Evolutionary conservation across 345 rosid species (phyloP), one percentile per base, ranked within the genome.

Genomic region (Acer yangbiense): DNA sequence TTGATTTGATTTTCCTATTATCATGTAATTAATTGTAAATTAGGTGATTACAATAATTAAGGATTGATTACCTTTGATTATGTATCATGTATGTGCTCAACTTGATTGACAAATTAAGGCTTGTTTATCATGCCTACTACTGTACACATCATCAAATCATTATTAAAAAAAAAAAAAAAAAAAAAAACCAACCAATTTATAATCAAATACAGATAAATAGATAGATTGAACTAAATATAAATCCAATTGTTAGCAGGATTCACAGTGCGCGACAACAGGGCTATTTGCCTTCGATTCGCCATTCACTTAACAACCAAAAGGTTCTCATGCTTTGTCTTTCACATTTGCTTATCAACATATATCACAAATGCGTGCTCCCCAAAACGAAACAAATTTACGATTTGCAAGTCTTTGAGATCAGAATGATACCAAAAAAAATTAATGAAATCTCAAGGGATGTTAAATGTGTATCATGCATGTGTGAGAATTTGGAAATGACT

Each of bases 161-260:
- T 32, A 32, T 32, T 32, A 2, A 32, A 32, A 32, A 32, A 32
- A 32, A 32, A 32, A 32, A n/a, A n/a, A 27, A 2, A 29, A 29
- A 29, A 29, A 1, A 29, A 41, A 41, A 41, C 9, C 44, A 7
- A 43, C 9, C 58, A 58, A 16, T 10, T 13, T 5, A 60, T 10
- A 81, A 20, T 43, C 4, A 61, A 46, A 44, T 9, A 7, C 9
- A 44, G 48, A 44, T 44, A 44, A 7, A 7, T 44, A 44, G 48
- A 44, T 44, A 44, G 7, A 44, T 7, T 9, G 11, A 44, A 44
- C 11, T 41, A 41, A 41, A 44, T 44, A 44, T 14, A 74, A 80
- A 93, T 96, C 96, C 93, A 93, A 81, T 94, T 96, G 82, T 89
- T 86, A 11, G 90, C 95, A 27, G 99, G 99, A 85, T 94, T 92